These are phyloP conservation scores for Taphrina populina DNA, from an alignment of 1,139 yeast species.

Conservation along the genomic window DNA sequence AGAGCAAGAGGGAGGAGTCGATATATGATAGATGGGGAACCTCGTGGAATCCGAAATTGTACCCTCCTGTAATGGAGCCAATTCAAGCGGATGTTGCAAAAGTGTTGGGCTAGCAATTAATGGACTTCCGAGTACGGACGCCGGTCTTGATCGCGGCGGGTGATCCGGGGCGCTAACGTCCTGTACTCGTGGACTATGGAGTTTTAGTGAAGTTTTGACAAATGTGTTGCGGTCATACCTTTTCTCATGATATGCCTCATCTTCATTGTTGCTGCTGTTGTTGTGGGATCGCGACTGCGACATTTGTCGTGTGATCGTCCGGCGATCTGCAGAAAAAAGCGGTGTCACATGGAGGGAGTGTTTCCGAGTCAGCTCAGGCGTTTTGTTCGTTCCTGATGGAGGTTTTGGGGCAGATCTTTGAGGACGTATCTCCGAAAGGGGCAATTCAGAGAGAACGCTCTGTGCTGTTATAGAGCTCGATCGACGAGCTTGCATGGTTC, in stretches of 20 bases:
- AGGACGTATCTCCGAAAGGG: conserved; percentile 27
- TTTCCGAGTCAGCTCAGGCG: background rate
- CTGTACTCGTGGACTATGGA: background rate
- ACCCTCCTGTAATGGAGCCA: background rate
- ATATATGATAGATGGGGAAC: too few species aligned
- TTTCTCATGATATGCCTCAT: too few species aligned
- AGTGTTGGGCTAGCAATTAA: conserved; percentile 2
- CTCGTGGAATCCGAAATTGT: background rate
- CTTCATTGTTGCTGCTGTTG: background rate
- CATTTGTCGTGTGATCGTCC: conserved; percentile 13
- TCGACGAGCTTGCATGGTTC: too few species aligned
- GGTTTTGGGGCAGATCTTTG: conserved; percentile 34
- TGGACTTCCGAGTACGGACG: conserved; percentile 12
- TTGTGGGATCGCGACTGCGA: conserved; percentile 9
- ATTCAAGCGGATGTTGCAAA: background rate
- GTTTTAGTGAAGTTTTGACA: background rate
- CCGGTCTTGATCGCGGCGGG: conserved; percentile 7
- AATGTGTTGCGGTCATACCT: too few species aligned
- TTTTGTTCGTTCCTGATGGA: conserved; percentile 3
- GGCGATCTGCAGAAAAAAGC: conserved; percentile 11
- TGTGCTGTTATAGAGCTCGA: too few species aligned
- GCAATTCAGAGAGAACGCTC: conserved; percentile 6
- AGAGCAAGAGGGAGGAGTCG: background rate
- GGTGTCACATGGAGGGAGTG: background rate
- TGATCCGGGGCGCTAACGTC: background rate